Evolutionary conservation across 2,329 filamentous ascomycete genomes (phyloP).

Genomic region (Didymella sp.): DNA sequence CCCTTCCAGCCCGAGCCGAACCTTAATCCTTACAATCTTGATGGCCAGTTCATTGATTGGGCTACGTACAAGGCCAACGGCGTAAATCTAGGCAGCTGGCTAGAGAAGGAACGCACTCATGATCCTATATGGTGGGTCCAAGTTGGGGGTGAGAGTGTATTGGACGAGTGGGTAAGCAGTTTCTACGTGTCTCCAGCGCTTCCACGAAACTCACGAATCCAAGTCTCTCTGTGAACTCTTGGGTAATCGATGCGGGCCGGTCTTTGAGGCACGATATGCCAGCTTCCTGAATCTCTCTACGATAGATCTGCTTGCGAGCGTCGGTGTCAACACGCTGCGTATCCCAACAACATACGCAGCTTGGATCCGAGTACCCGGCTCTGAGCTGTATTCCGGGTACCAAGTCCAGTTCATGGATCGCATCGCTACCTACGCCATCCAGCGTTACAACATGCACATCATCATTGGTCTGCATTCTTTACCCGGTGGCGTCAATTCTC

Average conservation of each 20-base stretch:
- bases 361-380: constrained; percentile 46
- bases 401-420: constrained; percentile 36
- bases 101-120: constrained; percentile 36
- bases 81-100: constrained; percentile 42
- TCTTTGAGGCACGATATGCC: constrained; percentile 39
- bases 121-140: constrained; percentile 36
- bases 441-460: constrained; percentile 46
- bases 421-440: constrained; percentile 46
- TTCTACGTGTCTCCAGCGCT: constrained; percentile 15
- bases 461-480: constrained; percentile 44
- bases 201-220: constrained; percentile 10
- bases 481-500: constrained; percentile 39
- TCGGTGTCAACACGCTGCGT: constrained; percentile 43
- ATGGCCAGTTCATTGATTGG: constrained; percentile 17
- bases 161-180: constrained; percentile 19
- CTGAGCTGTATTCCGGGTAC: constrained; percentile 41
- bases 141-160: constrained; percentile 3
- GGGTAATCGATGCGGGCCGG: constrained; percentile 35
- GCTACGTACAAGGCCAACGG: constrained; percentile 18
- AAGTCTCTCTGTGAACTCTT: constrained; percentile 42
- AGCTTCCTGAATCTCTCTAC: constrained; percentile 36
- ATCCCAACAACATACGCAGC: constrained; percentile 48
- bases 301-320: constrained; percentile 43
- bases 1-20: background rate
- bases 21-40: constrained; percentile 1